phyloP scores from a whole-genome alignment of 2,329 filamentous ascomycete species.

The Pseudogymnoascus sp. region DNA sequence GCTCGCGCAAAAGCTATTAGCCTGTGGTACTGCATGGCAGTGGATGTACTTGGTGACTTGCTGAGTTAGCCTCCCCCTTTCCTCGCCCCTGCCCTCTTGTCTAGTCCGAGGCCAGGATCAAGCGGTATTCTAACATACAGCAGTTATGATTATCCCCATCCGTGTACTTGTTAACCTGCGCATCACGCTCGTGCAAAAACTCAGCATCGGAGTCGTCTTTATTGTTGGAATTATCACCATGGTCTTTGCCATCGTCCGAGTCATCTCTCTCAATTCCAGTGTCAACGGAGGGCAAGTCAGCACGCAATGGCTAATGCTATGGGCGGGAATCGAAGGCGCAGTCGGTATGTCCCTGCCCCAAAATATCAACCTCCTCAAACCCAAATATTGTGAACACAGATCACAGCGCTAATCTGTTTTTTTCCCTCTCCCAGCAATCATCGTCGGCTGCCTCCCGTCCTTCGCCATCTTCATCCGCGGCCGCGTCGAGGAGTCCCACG shows the following conservation, averaged over 20 bases:
- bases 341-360: constrained; percentile 11
- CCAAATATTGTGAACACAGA: background rate
- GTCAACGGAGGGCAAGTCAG: constrained; percentile 13
- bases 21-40: constrained; percentile 16
- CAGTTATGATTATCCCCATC: constrained; percentile 18
- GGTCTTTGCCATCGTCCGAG: constrained; percentile 16
- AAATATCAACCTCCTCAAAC: background rate
- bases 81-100: background rate
- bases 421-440: constrained; percentile 7
- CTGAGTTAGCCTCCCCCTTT: constrained; percentile 13
- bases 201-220: constrained; percentile 16
- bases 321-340: constrained; percentile 15
- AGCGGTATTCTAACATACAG: background rate
- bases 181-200: constrained; percentile 14
- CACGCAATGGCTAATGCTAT: constrained; percentile 17
- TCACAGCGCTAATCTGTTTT: background rate
- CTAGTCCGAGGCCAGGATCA: background rate
- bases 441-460: constrained; percentile 17
- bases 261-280: constrained; percentile 15
- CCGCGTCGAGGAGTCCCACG: constrained; percentile 10
- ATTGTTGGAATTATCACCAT: constrained; percentile 19
- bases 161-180: constrained; percentile 14
- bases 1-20: constrained; percentile 16
- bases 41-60: constrained; percentile 17
- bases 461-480: constrained; percentile 18